phyloP scores from a whole-genome alignment of 176 grass and related monocot genomes.

The Olyra latifolia region DNA sequence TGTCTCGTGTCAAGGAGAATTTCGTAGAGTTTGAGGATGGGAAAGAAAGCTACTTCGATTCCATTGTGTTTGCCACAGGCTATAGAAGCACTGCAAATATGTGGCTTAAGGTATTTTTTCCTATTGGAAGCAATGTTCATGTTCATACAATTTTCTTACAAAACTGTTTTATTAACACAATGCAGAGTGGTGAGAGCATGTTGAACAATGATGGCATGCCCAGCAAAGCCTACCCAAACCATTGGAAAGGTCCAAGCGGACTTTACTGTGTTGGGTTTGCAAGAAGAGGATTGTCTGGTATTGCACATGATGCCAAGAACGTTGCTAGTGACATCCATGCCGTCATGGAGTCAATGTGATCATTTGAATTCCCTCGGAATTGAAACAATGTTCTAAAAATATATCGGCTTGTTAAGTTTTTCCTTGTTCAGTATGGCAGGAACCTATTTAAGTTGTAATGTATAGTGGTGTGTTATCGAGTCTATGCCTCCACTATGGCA shows the following conservation, averaged over 20 bases:
- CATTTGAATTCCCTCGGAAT: background rate
- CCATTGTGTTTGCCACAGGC: slow-evolving; percentile 58
- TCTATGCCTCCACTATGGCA: no score
- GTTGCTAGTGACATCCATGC: slow-evolving; percentile 59
- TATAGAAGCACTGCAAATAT: slow-evolving; percentile 50
- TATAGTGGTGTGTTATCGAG: no score
- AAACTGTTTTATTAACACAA: background rate
- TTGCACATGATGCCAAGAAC: slow-evolving; percentile 42
- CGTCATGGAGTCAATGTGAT: background rate
- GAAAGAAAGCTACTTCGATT: slow-evolving; percentile 35
- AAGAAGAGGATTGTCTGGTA: slow-evolving; percentile 52
- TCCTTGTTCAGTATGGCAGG: no score
- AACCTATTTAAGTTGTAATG: no score
- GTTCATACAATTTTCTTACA: background rate
- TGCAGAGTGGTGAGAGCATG: slow-evolving; percentile 37
- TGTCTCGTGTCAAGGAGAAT: slow-evolving; percentile 42
- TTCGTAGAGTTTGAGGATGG: slow-evolving; percentile 52
- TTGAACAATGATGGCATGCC: slow-evolving; percentile 52
- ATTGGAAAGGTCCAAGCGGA: slow-evolving; percentile 69
- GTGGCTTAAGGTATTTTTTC: slow-evolving; percentile 57
- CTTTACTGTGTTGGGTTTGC: slow-evolving; percentile 57
- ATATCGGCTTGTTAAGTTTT: background rate
- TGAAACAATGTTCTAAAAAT: background rate
- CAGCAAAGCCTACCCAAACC: slow-evolving; percentile 45
- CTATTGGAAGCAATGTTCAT: background rate